phyloP scores from a whole-genome alignment of 1,284 basidiomycete genomes.

The Abortiporus biennis region DNA sequence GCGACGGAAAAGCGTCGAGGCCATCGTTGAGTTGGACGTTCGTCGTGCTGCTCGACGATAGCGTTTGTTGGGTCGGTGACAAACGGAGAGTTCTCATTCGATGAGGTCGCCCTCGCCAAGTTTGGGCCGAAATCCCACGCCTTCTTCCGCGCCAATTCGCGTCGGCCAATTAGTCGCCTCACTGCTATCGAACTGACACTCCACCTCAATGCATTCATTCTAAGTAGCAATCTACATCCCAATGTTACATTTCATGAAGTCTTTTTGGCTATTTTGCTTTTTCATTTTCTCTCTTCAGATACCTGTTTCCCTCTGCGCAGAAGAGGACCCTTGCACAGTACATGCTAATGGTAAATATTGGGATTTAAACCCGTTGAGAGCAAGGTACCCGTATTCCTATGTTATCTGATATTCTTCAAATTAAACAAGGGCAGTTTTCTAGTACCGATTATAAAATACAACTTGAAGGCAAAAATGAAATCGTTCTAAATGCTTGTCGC shows the following conservation, averaged over 20 bases:
- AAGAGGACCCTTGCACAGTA: slow-evolving; percentile 32
- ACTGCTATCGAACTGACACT: background rate
- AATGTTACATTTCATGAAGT: too few species aligned
- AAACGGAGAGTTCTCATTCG: slow-evolving; percentile 28
- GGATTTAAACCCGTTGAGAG: slow-evolving; percentile 53
- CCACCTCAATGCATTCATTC: background rate
- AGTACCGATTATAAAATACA: slow-evolving; percentile 60
- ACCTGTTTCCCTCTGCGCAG: slow-evolving; percentile 7
- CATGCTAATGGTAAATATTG: slow-evolving; percentile 45
- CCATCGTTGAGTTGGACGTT: slow-evolving; percentile 34
- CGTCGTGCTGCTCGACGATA: slow-evolving; percentile 23
- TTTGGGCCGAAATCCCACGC: slow-evolving; percentile 9
- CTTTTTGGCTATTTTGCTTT: too few species aligned
- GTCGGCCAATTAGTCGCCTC: background rate
- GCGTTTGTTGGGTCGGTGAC: slow-evolving; percentile 18
- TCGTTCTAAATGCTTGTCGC: slow-evolving; percentile 60
- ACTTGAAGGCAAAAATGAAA: slow-evolving; percentile 39
- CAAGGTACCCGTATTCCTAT: slow-evolving; percentile 35
- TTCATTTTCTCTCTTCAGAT: slow-evolving; percentile 8
- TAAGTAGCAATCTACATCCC: too few species aligned
- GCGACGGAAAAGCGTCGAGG: slow-evolving; percentile 45
- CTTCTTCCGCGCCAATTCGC: background rate
- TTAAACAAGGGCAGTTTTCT: slow-evolving; percentile 18
- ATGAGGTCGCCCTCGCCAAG: slow-evolving; percentile 12
- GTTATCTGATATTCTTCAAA: background rate